phyloP scores from a whole-genome alignment of 106 monocot species.

The Vanilla planifolia region DNA sequence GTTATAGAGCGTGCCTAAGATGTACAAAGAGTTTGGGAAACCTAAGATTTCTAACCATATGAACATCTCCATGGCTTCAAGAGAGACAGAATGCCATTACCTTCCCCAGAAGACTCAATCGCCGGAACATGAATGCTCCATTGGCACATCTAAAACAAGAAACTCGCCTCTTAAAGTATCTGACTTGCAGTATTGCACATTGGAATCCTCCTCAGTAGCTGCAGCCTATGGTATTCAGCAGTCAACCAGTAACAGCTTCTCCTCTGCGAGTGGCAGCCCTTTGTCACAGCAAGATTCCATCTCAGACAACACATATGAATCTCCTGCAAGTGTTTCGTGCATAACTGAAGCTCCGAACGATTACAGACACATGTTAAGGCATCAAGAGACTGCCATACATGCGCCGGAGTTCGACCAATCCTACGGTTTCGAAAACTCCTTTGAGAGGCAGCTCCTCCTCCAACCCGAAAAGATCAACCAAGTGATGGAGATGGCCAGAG shows the following conservation, averaged over 20 bases:
- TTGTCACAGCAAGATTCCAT: constrained; percentile 49
- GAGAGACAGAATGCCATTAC: constrained; percentile 19
- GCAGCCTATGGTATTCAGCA: constrained; percentile 13
- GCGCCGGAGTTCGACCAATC: constrained; percentile 31
- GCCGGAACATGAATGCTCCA: background rate
- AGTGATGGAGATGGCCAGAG: constrained; percentile 39
- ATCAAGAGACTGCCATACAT: constrained; percentile 57
- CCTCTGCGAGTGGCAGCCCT: constrained; percentile 46
- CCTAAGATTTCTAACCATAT: background rate
- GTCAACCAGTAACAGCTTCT: constrained; percentile 36
- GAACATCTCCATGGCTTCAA: constrained; percentile 23
- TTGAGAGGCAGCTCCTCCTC: constrained; percentile 15
- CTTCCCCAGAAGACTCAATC: constrained; percentile 23
- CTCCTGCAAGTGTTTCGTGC: constrained; percentile 44
- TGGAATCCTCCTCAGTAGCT: constrained; percentile 35
- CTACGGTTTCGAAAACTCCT: constrained; percentile 22
- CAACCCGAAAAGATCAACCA: constrained; percentile 39
- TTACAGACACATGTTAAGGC: constrained; percentile 48
- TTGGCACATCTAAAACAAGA: constrained; percentile 11
- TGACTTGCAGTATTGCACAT: constrained; percentile 36
- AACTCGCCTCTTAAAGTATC: constrained; percentile 9
- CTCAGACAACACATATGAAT: constrained; percentile 11
- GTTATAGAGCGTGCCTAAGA: constrained; percentile 1
- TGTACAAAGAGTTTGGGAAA: background rate
- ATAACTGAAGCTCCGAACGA: constrained; percentile 57